Evolutionary conservation across 2,329 filamentous ascomycete species (phyloP), one percentile per base, ranked within the genome.

Genomic region (Botrytis paeoniae): DNA sequence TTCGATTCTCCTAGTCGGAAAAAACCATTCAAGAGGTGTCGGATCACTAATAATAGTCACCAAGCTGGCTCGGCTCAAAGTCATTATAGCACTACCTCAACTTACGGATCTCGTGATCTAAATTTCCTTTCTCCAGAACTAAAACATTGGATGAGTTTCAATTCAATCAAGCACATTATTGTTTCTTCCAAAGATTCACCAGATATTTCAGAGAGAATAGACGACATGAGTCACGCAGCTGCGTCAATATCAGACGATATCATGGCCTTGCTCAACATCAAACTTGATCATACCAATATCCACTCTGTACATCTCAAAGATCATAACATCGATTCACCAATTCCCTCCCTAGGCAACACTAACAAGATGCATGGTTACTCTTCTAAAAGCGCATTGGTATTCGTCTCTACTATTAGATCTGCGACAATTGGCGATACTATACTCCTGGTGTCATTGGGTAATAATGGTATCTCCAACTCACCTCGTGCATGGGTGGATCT

Each of bases 161-260:
- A 25, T 37, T 20, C 32, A 7, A 39, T 16, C 5, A 39, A 61
- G 14, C 35, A 39, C 20, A 61, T 39, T 37, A 10, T 37, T 8
- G 35, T 61, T 61, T 61, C 35, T 39, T 61, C 35, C 14, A 61
- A 25, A 39, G 29, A 37, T 6, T 39, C 18, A 39, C 20, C 35
- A 25, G 32, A 61, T 61, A 14, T 1, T 16, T 12, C 20, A 16
- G 20, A 25, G 22, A 39, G 14, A 25, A 61, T 37, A 25, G 25
- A 61, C 2, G 35, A 35, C 10, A n/a, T n/a, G 20, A 37, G 3
- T 0, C 14, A 14, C 0, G 8, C 20, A 14, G 12, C 9, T 16
- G 1, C 16, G 6, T 37, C 9, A n/a, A 8, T 14, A 61, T 61
- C 59, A n/a, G 10, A 61, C 2, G 59, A 39, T 16, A 61, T 61